Evolutionary conservation across 1,284 basidiomycete species (phyloP).

Genomic region (Cryptococcus depauperatus): DNA sequence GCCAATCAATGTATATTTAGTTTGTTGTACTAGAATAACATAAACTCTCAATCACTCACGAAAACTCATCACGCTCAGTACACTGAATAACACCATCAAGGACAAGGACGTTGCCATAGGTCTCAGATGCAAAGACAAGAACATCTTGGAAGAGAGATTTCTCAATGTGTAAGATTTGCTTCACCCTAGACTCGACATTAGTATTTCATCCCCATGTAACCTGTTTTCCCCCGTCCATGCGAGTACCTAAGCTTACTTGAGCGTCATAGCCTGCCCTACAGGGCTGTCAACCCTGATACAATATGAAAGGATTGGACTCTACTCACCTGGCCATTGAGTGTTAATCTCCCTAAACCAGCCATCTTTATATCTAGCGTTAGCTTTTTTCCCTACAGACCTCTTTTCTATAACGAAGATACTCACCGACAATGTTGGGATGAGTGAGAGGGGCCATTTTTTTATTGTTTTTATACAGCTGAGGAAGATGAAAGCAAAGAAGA

Average conservation of each 20-base stretch:
- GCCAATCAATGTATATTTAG: constrained; percentile 2
- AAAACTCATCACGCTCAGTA: constrained; percentile 97
- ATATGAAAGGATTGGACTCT: constrained; percentile 12
- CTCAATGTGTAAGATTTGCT: constrained; percentile 90
- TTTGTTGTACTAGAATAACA: not conserved
- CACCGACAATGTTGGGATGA: constrained; percentile 16
- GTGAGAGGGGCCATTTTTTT: constrained; percentile 9
- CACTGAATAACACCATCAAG: constrained; percentile 95
- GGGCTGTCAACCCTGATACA: constrained; percentile 6
- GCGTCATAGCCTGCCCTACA: constrained; percentile 75
- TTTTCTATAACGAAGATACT: not conserved
- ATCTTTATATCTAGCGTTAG: constrained; percentile 50
- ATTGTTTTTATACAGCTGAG: not conserved
- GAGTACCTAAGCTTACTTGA: constrained; percentile 53
- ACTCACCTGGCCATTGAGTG: constrained; percentile 82
- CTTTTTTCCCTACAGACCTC: not conserved
- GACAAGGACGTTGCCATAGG: constrained; percentile 91
- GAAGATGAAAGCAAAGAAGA: not conserved
- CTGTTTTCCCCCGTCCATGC: too few relatives aligned
- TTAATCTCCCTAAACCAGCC: constrained; percentile 98
- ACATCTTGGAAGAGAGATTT: constrained; percentile 90
- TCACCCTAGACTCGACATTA: constrained; percentile 52
- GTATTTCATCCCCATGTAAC: not conserved
- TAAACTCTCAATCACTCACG: constrained; percentile 62
- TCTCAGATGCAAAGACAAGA: constrained; percentile 88